A percentile compares a stretch with the other conserved stretches of the same genome.
phyloP scores from a whole-genome alignment of 345 rosid genomes.

The Eucalyptus curtisii region DNA sequence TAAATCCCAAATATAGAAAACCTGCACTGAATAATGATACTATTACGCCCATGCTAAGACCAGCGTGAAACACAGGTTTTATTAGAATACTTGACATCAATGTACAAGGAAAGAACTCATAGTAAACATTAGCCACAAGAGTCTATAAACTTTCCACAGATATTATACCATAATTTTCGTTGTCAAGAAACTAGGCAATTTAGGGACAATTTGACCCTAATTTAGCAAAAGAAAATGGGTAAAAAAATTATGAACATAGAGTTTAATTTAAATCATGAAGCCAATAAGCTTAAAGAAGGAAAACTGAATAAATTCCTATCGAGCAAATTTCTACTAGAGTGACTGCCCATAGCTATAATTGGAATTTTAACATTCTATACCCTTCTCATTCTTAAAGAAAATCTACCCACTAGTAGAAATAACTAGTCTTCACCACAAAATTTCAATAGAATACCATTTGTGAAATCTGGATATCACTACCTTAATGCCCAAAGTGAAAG shows the following conservation, averaged over 20 bases:
- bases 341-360: background rate
- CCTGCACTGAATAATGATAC: background rate
- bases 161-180: background rate
- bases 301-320: background rate
- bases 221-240: background rate
- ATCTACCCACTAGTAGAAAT: background rate
- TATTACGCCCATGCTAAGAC: background rate
- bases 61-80: background rate
- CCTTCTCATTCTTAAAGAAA: background rate
- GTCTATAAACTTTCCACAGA: background rate
- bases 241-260: background rate
- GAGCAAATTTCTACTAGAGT: background rate
- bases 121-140: background rate
- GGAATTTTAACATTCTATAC: background rate
- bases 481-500: background rate
- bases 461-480: background rate
- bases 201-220: background rate
- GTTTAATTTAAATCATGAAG: background rate
- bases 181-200: background rate
- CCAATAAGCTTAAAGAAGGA: background rate
- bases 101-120: background rate
- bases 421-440: background rate
- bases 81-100: background rate
- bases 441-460: background rate
- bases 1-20: background rate